Evolutionary conservation across 768 basidiomycete genomes (phyloP), one percentile per base, ranked within the genome.

Genomic region (Russula virescens): DNA sequence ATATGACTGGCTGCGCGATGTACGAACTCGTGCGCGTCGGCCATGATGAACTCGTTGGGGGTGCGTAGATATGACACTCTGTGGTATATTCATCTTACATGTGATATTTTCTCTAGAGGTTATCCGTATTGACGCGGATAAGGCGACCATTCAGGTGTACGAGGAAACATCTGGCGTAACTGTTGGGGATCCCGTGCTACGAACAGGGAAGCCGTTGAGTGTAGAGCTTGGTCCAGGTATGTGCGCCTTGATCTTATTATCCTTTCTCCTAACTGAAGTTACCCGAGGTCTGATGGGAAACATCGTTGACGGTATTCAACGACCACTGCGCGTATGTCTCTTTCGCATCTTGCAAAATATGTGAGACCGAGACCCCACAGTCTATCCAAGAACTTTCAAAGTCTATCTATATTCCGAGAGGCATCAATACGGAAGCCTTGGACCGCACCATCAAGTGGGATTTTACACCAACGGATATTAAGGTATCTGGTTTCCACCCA

Each of bases 121-220:
- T 70, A 99, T 99, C 70, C 86, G 97, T 70, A 98, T 99, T 77
- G 97, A 98, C 68, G 86, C 86, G 65, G 97, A 99, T 78, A 96
- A 97, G 78, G 91, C 91, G 47, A 98, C 97, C 14, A 98, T 99
- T 64, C 97, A 99, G 75, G 97, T 99, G 11, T 98, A 99, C 71
- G 97, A 99, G 75, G 97, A 99, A 79, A 98, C 96, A 7, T 97
- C 96, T 47, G 97, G 97, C 58, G 97, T 99, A 46, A 98, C 96
- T 7, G 95, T 98, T 56, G 97, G 97, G 31, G 97, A 99, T 78
- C 97, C 97, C 52, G 97, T 99, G 19, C 77, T 99, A 71, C 83
- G 96, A 60, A 99, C 97, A 31, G 97, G 96, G 50, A 99, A 99
- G 74, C 97, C 97, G 34, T 83, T 99, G 60, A 94, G 91, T 73